Evolutionary conservation across 805 yeast species (phyloP).

Genomic region (Kodamaea jinghongensis): DNA sequence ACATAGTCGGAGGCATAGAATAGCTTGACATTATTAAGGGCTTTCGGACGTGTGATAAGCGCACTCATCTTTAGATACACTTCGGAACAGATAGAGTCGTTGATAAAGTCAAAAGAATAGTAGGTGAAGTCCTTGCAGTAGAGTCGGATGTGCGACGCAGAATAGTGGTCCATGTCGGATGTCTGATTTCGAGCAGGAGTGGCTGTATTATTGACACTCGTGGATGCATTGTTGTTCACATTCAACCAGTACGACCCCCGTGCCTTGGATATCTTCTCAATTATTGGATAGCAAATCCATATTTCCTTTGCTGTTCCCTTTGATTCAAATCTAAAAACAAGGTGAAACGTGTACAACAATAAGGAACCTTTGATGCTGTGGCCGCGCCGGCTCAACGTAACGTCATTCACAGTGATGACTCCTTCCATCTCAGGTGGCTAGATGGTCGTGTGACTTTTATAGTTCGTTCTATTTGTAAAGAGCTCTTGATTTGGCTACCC

Average conservation of each 20-base stretch:
- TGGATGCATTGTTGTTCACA: slow-evolving; percentile 10
- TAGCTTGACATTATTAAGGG: slow-evolving; percentile 37
- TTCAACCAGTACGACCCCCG: slow-evolving; percentile 48
- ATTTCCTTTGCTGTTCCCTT: slow-evolving; percentile 51
- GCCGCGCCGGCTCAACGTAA: slow-evolving; percentile 38
- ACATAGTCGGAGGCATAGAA: slow-evolving; percentile 81
- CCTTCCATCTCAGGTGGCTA: slow-evolving; percentile 9
- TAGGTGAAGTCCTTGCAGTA: slow-evolving; percentile 84
- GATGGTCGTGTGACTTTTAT: slow-evolving; percentile 1
- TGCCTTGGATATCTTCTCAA: slow-evolving; percentile 57
- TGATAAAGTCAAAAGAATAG: slow-evolving; percentile 69
- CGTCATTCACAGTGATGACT: slow-evolving; percentile 35
- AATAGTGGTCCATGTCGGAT: slow-evolving; percentile 32
- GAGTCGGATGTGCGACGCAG: slow-evolving; percentile 58
- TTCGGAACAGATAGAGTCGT: slow-evolving; percentile 58
- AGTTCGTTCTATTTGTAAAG: background rate
- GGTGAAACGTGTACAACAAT: slow-evolving; percentile 35
- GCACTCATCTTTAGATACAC: slow-evolving; percentile 71
- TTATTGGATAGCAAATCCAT: slow-evolving; percentile 90
- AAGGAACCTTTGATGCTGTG: slow-evolving; percentile 35
- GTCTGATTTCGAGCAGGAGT: slow-evolving; percentile 9
- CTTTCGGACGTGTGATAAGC: slow-evolving; percentile 55
- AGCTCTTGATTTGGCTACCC: background rate
- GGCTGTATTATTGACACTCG: slow-evolving; percentile 8
- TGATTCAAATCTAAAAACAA: slow-evolving; percentile 35